A percentile compares a stretch with the other conserved stretches of the same genome.
Evolutionary conservation across 2,329 filamentous ascomycete genomes (phyloP).

Genomic region (Gliomastix tumulicola): DNA sequence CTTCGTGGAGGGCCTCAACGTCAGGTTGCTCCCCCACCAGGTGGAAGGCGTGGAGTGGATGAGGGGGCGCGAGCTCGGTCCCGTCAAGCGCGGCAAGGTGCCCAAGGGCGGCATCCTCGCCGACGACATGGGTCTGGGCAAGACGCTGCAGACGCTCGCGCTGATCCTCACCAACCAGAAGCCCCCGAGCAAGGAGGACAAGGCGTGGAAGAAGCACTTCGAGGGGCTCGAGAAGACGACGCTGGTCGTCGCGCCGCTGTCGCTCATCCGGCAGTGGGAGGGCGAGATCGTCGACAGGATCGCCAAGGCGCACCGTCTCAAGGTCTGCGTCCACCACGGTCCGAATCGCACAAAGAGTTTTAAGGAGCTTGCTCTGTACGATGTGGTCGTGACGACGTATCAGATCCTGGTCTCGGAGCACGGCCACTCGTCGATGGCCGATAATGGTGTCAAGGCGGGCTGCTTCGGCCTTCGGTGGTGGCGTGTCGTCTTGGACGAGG

Average conservation of each 20-base stretch:
- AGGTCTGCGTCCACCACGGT: slow-evolving; percentile 87
- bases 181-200: slow-evolving; percentile 47
- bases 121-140: slow-evolving; percentile 90
- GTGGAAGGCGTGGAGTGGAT: slow-evolving; percentile 94
- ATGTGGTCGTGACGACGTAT: slow-evolving; percentile 96
- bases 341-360: slow-evolving; percentile 74
- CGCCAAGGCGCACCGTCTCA: slow-evolving; percentile 58
- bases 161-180: slow-evolving; percentile 79
- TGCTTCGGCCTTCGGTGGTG: slow-evolving; percentile 95
- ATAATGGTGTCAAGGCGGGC: slow-evolving; percentile 61
- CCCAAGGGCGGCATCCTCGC: slow-evolving; percentile 89
- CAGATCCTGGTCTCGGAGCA: slow-evolving; percentile 92
- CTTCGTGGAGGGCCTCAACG: slow-evolving; percentile 68
- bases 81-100: slow-evolving; percentile 70
- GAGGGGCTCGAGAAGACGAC: slow-evolving; percentile 69
- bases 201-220: slow-evolving; percentile 61
- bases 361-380: slow-evolving; percentile 72
- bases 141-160: slow-evolving; percentile 90
- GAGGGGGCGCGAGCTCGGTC: slow-evolving; percentile 83
- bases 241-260: slow-evolving; percentile 85
- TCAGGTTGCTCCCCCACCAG: slow-evolving; percentile 88
- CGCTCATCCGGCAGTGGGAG: slow-evolving; percentile 97
- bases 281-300: slow-evolving; percentile 84
- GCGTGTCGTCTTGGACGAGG: slow-evolving; percentile 90
- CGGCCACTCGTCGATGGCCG: slow-evolving; percentile 56